Base-by-base conservation (phyloP, 306 rosid species). In the Astragalus glycyphyllos region DNA sequence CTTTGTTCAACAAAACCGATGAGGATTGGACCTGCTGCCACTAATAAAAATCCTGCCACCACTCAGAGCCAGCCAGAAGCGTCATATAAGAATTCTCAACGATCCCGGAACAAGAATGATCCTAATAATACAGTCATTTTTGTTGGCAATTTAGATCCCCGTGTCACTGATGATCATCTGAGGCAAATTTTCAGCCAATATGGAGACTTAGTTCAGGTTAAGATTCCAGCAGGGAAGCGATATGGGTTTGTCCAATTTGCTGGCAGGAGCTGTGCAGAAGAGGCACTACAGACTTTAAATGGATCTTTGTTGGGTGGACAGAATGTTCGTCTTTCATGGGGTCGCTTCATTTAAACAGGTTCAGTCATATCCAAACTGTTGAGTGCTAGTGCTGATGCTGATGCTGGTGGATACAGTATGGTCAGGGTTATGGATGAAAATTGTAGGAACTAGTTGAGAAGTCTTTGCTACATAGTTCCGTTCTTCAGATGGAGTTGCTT, bases 1-100 rank as follows among this genome's bases (percentile, higher is more conserved):
- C 38, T 34, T 34, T 34, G 38, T 34, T 34, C 38, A 34, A 40
- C 96, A 34, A 84, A 96, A 49, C 90, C 98, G 31, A 92, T 92
- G 98, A 69, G 98, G 45, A 89, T 89, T 82, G 98, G 98, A 56
- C 96, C n/a, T n/a, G n/a, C 94, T 11, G 96, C 98, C 45, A 65
- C 86, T 57, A 92, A 89, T 74, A 92, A 89, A 86, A 92, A 78
- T 65, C 82, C 84, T 48, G 38, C 6, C 38, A 87, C 83, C 13
- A 53, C 82, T 77, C 96, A 23, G 29, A 23, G 29, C 29, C 29
- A 86, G 81, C 86, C 86, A 0, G 89, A 84, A 86, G 89, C 90
- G 54, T 87, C 98, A 10, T 89, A 87, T 81, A 94, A 89, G 88
- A 86, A 62, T 83, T 26, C 91, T 64, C 96, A 84, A 80, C 92